Conservation (phyloP, 2,329 filamentous ascomycete genomes). For the Neonectria ditissima region DNA sequence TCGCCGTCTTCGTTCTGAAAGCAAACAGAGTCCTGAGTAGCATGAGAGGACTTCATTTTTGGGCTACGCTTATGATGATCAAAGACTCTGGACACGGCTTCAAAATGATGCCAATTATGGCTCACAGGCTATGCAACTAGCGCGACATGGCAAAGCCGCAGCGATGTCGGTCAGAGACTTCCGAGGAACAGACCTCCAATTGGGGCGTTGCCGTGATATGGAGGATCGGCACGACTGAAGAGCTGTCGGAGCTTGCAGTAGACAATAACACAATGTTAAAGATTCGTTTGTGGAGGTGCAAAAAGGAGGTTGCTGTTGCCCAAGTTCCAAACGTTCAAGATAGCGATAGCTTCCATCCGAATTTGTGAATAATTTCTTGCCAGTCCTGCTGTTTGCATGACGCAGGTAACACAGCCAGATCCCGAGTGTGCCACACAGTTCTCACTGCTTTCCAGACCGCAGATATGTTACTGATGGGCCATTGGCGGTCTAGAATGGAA, state of each 20-base stretch:
- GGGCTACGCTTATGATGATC: too few species aligned
- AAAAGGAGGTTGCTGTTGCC: background rate
- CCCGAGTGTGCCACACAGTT: constrained; percentile 39
- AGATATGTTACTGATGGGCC: constrained; percentile 42
- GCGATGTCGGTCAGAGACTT: constrained; percentile 20
- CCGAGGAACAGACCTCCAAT: background rate
- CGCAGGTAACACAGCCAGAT: constrained; percentile 21
- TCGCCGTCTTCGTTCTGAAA: too few species aligned
- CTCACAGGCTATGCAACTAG: constrained; percentile 13
- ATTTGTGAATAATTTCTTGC: constrained; percentile 41
- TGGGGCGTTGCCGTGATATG: constrained; percentile 27
- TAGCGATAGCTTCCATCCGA: constrained; percentile 41
- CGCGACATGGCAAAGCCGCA: constrained; percentile 14
- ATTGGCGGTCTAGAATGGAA: constrained; percentile 36
- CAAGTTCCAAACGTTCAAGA: constrained; percentile 2
- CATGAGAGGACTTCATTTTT: too few species aligned
- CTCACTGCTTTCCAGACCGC: constrained; percentile 39
- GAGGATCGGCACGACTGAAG: constrained; percentile 22
- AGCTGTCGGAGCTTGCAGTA: constrained; percentile 16
- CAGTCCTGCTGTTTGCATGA: constrained; percentile 35
- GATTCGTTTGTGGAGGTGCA: constrained; percentile 9
- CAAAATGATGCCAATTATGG: constrained; percentile 23
- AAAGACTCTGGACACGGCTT: constrained; percentile 22
- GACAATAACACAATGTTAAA: constrained; percentile 22
- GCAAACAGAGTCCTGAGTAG: too few species aligned